Percentiles rank a stretch among this genome's conserved stretches.
These are phyloP conservation scores for Tylopilus rubrobrunneus DNA, from an alignment of 768 basidiomycete species.

Conservation along the genomic window DNA sequence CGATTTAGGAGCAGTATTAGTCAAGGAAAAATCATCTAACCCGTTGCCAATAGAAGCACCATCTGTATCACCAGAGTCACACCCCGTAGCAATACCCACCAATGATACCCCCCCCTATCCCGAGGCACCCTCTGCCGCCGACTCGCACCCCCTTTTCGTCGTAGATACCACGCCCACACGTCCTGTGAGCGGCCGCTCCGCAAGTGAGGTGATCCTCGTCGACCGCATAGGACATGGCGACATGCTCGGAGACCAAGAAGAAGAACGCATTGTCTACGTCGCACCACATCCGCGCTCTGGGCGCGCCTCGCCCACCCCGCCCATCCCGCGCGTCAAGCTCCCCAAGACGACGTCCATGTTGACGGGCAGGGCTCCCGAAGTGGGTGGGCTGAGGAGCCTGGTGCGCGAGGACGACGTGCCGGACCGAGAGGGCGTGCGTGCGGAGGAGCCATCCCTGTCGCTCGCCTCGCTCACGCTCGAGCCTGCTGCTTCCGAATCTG, in stretches of 20 bases:
- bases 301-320: conserved; percentile 10
- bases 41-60: not conserved
- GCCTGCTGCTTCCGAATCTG: conserved; percentile 1
- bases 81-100: not conserved
- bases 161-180: conserved; percentile 39
- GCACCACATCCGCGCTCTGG: conserved; percentile 61
- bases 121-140: not conserved
- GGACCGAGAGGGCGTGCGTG: not conserved
- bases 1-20: not conserved
- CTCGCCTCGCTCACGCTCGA: conserved; percentile 28
- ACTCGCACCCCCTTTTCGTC: conserved; percentile 22
- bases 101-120: not conserved
- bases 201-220: conserved; percentile 23
- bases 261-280: conserved; percentile 71
- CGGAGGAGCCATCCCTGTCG: conserved; percentile 12
- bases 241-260: conserved; percentile 18
- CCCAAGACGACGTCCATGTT: conserved; percentile 22
- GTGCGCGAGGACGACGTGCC: conserved; percentile 4
- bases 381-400: not conserved
- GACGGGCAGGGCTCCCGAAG: conserved; percentile 12
- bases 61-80: not conserved
- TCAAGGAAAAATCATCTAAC: not conserved
- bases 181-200: conserved; percentile 1
- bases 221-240: conserved; percentile 16
- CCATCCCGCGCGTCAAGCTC: conserved; percentile 13